These are phyloP conservation scores for Petunia secreta DNA, from an alignment of 257 asterid genomes.

Conservation along the genomic window DNA sequence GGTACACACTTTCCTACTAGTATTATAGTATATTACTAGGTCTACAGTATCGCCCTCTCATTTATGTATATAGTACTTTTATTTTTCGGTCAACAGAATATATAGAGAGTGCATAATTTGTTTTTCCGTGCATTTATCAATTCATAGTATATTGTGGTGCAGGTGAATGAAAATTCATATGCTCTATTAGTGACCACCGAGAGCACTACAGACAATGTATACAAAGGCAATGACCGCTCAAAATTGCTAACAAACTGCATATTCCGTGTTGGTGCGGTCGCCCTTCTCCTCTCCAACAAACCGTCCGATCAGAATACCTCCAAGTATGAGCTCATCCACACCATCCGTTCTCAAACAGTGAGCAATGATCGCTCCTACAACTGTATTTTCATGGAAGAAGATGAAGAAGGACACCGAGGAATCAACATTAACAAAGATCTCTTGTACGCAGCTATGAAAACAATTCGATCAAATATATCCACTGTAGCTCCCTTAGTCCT, in stretches of 20 bases:
- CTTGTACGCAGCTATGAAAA: conserved; percentile 42
- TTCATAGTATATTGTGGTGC: not conserved
- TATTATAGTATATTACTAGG: no score
- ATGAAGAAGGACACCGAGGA: conserved; percentile 38
- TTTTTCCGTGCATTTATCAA: not conserved
- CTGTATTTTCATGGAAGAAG: conserved; percentile 50
- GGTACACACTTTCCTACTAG: no score
- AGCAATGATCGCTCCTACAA: conserved; percentile 47
- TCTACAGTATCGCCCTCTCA: no score
- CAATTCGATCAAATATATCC: conserved; percentile 47
- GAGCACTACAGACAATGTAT: conserved; percentile 37
- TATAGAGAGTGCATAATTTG: no score
- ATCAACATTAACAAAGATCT: conserved; percentile 42
- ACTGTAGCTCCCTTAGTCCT: conserved; percentile 51
- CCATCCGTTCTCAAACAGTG: conserved; percentile 49
- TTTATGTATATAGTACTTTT: no score
- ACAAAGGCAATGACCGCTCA: conserved; percentile 49
- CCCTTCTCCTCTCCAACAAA: conserved; percentile 46
- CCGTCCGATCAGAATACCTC: conserved; percentile 32
- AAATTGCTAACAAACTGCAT: conserved; percentile 54
- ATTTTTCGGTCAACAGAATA: no score
- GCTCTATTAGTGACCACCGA: conserved; percentile 53
- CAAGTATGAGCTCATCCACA: conserved; percentile 47
- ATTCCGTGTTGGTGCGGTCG: conserved; percentile 54
- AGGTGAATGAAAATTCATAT: conserved; percentile 51